These are phyloP conservation scores for Sclerotinia minor DNA, from an alignment of 2,329 filamentous ascomycete species.

Conservation along the genomic window DNA sequence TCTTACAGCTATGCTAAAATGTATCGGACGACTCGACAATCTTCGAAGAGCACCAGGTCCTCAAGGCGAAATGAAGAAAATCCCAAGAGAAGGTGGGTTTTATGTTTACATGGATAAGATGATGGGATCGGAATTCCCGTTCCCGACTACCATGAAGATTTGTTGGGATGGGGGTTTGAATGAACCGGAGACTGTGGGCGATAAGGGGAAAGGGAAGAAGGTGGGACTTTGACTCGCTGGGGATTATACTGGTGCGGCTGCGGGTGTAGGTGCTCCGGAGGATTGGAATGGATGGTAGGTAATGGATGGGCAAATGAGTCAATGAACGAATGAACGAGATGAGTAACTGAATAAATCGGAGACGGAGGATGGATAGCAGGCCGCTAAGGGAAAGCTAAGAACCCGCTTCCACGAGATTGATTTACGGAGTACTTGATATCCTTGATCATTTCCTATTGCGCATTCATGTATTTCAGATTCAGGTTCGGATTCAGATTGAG, in stretches of 20 bases:
- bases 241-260: neutral
- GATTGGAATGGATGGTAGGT: constrained; percentile 6
- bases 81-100: constrained; percentile 22
- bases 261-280: neutral
- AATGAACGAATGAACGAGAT: too few relatives aligned
- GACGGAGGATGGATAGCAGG: neutral
- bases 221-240: neutral
- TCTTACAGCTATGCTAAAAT: constrained; percentile 56
- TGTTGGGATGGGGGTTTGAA: constrained; percentile 31
- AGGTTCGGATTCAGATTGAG: too few relatives aligned
- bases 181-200: neutral
- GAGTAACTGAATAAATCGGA: too few relatives aligned
- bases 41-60: constrained; percentile 26
- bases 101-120: constrained; percentile 27
- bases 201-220: constrained; percentile 10
- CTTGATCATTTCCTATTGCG: neutral
- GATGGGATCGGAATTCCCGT: constrained; percentile 56
- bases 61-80: constrained; percentile 28
- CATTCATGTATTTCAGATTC: too few relatives aligned
- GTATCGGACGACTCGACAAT: constrained; percentile 26
- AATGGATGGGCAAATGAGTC: too few relatives aligned
- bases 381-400: too few relatives aligned
- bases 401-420: too few relatives aligned
- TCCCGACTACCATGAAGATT: constrained; percentile 42
- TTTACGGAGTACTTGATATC: too few relatives aligned